Percentiles rank a stretch among this genome's conserved stretches.
Conservation (phyloP, 768 basidiomycete genomes). For the Serendipita indica region DNA sequence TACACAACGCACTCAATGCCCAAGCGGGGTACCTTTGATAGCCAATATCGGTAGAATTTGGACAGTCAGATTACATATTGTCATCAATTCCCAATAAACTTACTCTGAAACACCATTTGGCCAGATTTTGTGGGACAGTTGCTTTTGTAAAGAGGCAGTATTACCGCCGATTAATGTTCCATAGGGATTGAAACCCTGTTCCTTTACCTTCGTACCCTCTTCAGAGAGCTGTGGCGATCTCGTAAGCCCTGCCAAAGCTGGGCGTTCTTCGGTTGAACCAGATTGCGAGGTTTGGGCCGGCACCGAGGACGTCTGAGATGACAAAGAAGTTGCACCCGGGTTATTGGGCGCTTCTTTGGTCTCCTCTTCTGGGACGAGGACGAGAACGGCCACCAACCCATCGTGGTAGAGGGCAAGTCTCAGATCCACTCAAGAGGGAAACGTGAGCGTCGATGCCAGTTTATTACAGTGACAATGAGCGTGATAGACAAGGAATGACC, state of each 20-base stretch:
- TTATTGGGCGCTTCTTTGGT: not conserved
- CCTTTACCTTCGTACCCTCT: not conserved
- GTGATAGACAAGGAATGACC: not conserved
- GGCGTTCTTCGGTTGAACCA: no score
- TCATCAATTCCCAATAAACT: not conserved
- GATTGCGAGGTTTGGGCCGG: not conserved
- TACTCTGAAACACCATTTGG: not conserved
- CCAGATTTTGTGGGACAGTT: not conserved
- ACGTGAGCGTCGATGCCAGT: not conserved
- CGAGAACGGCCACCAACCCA: conserved; percentile 8
- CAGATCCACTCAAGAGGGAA: not conserved
- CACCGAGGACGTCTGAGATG: no score
- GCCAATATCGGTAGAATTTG: not conserved
- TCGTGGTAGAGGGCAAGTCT: not conserved
- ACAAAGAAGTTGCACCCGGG: not conserved
- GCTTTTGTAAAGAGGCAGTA: not conserved
- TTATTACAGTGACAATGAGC: not conserved
- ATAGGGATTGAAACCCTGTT: not conserved
- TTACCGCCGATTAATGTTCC: not conserved
- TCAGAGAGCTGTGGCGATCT: not conserved
- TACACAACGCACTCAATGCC: not conserved
- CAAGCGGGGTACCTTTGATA: not conserved
- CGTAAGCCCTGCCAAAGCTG: not conserved
- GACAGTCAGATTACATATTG: not conserved
- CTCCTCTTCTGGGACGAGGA: not conserved